These are phyloP conservation scores for Hypoxylon cercidicola DNA, from an alignment of 495 filamentous ascomycete genomes.

Conservation along the genomic window DNA sequence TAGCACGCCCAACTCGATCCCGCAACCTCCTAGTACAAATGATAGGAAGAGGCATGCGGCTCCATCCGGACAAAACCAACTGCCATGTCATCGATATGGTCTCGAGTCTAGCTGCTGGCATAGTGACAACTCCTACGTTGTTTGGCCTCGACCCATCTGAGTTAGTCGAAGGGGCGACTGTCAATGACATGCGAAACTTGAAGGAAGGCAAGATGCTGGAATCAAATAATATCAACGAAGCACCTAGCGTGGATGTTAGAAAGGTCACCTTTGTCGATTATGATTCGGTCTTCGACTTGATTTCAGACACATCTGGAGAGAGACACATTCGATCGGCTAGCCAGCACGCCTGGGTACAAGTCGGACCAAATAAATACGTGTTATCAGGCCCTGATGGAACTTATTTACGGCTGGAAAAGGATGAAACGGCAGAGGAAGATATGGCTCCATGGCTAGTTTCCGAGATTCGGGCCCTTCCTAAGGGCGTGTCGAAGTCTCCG, in stretches of 20 bases:
- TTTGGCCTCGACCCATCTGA: conserved; percentile 93
- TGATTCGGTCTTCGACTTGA: conserved; percentile 85
- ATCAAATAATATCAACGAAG: background rate
- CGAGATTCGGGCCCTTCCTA: conserved; percentile 53
- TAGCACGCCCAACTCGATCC: conserved; percentile 90
- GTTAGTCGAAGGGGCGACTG: conserved; percentile 70
- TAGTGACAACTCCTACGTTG: conserved; percentile 89
- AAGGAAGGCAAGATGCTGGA: conserved; percentile 30
- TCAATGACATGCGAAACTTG: conserved; percentile 65
- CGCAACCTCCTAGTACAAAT: conserved; percentile 94
- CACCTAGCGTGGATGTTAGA: conserved; percentile 4
- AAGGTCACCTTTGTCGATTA: conserved; percentile 85
- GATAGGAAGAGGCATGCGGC: conserved; percentile 92
- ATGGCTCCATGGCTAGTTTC: conserved; percentile 46
- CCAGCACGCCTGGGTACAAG: conserved; percentile 79
- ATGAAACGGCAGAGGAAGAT: conserved; percentile 25
- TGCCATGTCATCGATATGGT: conserved; percentile 99
- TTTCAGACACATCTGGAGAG: conserved; percentile 82
- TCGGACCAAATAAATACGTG: conserved; percentile 71
- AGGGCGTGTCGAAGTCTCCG: conserved; percentile 56
- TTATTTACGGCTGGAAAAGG: conserved; percentile 71
- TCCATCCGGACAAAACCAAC: conserved; percentile 81
- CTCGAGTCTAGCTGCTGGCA: conserved; percentile 77
- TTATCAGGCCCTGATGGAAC: conserved; percentile 66
- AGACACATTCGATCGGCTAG: conserved; percentile 81